Conservation (phyloP, 306 rosid species). For the apple (Malus domestica) region ASM211411v1 NC_041797.1:793501-794000, state of each 20-base stretch:
- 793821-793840: not conserved
- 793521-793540: too few species aligned
- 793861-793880: not conserved
- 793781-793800: not conserved
- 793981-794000: not conserved
- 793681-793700: too few species aligned
- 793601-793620: not conserved
- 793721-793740: fast-evolving
- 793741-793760: not conserved
- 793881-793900: not conserved
- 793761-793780: not conserved
- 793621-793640: too few species aligned
- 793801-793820: not conserved
- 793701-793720: too few species aligned
- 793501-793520: too few species aligned
- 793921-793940: not conserved
- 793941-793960: not conserved
- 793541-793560: too few species aligned
- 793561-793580: not conserved
- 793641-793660: too few species aligned
- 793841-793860: not conserved
- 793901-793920: not conserved
- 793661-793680: too few species aligned
- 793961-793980: not conserved
- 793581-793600: not conserved